Evolutionary conservation across 2,329 filamentous ascomycete species (phyloP).

Genomic region (Claviceps fusiformis): DNA sequence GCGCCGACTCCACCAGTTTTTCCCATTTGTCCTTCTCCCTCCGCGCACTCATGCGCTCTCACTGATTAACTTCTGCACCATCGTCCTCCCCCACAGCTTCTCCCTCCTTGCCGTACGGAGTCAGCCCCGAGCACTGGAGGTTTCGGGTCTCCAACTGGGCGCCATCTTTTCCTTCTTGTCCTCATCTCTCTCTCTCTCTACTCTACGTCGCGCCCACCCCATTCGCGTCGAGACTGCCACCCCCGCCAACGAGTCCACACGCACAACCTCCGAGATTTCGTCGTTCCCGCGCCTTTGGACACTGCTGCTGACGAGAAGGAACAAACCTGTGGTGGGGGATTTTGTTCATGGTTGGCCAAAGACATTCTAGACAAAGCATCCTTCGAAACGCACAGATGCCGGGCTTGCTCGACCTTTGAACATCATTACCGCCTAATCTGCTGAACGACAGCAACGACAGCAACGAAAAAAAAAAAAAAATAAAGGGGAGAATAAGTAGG

Average conservation of each 20-base stretch:
- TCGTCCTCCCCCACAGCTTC: background rate
- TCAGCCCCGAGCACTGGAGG: background rate
- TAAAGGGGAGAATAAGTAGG: background rate
- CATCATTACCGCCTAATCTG: background rate
- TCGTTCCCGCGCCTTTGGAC: background rate
- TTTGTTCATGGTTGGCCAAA: conserved; percentile 1
- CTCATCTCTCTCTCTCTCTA: background rate
- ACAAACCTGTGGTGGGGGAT: background rate
- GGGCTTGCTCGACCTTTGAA: background rate
- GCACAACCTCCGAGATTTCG: background rate
- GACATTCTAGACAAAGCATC: background rate
- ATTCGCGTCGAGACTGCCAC: background rate
- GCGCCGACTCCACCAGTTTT: background rate
- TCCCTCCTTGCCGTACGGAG: background rate
- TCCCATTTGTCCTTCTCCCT: conserved; percentile 1
- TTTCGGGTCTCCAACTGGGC: background rate
- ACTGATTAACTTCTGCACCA: background rate
- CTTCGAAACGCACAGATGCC: background rate
- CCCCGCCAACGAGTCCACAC: too few species aligned
- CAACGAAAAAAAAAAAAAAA: background rate
- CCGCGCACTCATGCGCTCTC: background rate
- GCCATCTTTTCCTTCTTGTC: background rate
- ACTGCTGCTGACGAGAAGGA: background rate
- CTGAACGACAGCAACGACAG: too few species aligned
- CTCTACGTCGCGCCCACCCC: background rate